Evolutionary conservation across 176 grass and related monocot genomes (phyloP).

Genomic region (Avena atlantica): DNA sequence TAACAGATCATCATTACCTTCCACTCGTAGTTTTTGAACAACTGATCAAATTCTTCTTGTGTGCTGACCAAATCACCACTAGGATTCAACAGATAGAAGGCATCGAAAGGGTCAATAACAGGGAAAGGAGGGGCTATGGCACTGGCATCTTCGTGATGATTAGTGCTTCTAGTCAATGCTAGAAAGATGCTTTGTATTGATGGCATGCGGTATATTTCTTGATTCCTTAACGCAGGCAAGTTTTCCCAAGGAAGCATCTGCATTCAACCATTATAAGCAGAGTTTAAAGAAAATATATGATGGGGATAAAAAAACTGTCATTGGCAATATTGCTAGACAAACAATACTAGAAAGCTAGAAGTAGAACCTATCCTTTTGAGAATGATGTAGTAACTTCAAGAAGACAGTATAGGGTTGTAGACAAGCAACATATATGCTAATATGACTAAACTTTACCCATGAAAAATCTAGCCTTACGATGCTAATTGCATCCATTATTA

Average conservation of each 20-base stretch:
- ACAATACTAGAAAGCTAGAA: neutral
- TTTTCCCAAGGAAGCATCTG: conserved; percentile 99
- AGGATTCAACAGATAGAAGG: conserved; percentile 86
- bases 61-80: conserved; percentile 68
- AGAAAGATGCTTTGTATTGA: conserved; percentile 64
- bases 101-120: conserved; percentile 64
- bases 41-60: conserved; percentile 62
- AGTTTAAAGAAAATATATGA: conserved; percentile 37
- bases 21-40: conserved; percentile 72
- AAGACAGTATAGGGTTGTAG: neutral
- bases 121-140: conserved; percentile 53
- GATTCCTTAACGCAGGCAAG: conserved; percentile 73
- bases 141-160: conserved; percentile 38
- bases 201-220: conserved; percentile 92
- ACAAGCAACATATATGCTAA: conserved; percentile 22
- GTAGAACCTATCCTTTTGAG: neutral
- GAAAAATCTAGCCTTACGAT: neutral
- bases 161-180: conserved; percentile 56
- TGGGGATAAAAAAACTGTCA: neutral
- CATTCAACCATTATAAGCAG: conserved; percentile 44
- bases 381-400: neutral
- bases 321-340: conserved; percentile 30
- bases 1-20: conserved; percentile 55
- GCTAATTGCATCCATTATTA: neutral
- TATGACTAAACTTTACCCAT: conserved; percentile 28